phyloP scores from a whole-genome alignment of 345 rosid genomes.

The Odontarrhena argentea region DNA sequence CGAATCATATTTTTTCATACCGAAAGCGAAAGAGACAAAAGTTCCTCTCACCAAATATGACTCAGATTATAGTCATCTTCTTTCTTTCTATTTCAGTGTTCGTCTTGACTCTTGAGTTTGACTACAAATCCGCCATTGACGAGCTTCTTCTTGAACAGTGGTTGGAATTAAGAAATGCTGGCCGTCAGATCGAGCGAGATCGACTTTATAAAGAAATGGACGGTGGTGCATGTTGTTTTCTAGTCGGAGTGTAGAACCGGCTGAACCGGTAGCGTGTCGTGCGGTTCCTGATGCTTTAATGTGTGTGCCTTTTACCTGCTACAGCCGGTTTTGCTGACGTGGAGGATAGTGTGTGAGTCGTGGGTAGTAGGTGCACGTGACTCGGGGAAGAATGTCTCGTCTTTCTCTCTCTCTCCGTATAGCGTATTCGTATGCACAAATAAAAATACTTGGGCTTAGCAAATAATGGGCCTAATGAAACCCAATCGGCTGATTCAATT shows the following conservation, averaged over 20 bases:
- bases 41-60: constrained; percentile 38
- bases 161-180: background rate
- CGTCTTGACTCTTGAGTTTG: constrained; percentile 25
- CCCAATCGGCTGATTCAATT: background rate
- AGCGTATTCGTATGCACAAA: background rate
- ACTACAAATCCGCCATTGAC: constrained; percentile 39
- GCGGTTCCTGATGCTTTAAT: constrained; percentile 26
- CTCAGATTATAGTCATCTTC: constrained; percentile 33
- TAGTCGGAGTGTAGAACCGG: constrained; percentile 34
- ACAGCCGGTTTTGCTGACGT: constrained; percentile 47
- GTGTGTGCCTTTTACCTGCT: constrained; percentile 34
- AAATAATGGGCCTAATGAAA: background rate
- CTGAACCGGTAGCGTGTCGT: constrained; percentile 50
- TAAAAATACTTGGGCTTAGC: background rate
- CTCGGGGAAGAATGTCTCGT: constrained; percentile 43
- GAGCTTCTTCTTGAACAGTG: constrained; percentile 12
- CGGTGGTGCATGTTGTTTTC: constrained; percentile 39
- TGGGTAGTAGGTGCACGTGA: constrained; percentile 54
- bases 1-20: constrained; percentile 42
- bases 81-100: background rate
- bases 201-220: constrained; percentile 17
- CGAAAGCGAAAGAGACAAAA: constrained; percentile 19
- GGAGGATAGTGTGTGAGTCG: constrained; percentile 35
- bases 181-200: constrained; percentile 39
- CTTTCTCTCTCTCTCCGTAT: background rate